phyloP scores from a whole-genome alignment of 306 rosid genomes.

The Rosa multiflora region DNA sequence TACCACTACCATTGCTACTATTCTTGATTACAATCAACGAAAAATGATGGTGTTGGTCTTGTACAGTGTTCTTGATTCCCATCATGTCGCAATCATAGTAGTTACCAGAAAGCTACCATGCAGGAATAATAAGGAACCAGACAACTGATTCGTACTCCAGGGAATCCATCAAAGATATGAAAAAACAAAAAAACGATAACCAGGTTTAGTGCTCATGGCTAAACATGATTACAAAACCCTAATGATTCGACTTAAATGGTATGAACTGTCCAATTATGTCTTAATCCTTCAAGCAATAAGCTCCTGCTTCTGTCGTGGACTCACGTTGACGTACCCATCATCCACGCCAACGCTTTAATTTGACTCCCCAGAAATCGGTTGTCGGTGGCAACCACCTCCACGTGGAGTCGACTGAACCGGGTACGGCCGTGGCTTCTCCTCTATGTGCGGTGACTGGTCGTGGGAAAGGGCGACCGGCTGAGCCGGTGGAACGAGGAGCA shows the following conservation, averaged over 20 bases:
- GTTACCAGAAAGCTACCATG: background rate
- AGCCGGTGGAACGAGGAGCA: slow-evolving; percentile 23
- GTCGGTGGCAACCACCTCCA: slow-evolving; percentile 21
- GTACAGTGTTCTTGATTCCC: background rate
- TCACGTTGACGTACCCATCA: background rate
- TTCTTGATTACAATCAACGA: background rate
- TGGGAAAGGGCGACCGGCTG: slow-evolving; percentile 10
- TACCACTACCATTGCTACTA: background rate
- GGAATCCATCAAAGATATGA: background rate
- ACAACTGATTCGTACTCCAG: background rate
- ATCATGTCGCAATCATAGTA: slow-evolving; percentile 13
- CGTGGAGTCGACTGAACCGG: background rate
- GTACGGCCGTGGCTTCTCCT: slow-evolving; percentile 7
- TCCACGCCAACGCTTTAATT: slow-evolving; percentile 1
- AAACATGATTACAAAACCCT: background rate
- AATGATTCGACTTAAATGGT: background rate
- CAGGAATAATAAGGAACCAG: background rate
- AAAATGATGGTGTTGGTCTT: background rate
- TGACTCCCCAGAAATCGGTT: background rate
- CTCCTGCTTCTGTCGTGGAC: background rate
- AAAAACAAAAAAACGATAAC: background rate
- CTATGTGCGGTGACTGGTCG: slow-evolving; percentile 20
- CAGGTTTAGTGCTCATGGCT: background rate
- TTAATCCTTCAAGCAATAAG: slow-evolving; percentile 31
- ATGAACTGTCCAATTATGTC: slow-evolving; percentile 14